A percentile compares a stretch with the other conserved stretches of the same genome.
Conservation (phyloP, 495 filamentous ascomycete genomes). For the Podospora pseudoanserina region DNA sequence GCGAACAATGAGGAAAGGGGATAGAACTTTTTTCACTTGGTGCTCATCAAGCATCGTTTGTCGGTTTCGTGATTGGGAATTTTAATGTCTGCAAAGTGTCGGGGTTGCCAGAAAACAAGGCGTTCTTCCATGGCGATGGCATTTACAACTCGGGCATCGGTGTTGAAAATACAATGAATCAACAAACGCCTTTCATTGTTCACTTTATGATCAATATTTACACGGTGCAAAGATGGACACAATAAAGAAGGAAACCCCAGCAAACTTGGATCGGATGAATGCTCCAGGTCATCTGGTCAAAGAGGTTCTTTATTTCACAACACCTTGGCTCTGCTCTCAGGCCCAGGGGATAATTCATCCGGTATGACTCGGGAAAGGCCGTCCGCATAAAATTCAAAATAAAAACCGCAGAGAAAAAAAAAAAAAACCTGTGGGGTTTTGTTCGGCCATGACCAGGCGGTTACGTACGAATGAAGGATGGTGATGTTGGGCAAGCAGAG, state of each 20-base stretch:
- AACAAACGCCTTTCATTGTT: background rate
- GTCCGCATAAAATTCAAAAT: background rate
- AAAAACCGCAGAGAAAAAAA: background rate
- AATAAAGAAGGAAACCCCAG: background rate
- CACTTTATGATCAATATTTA: background rate
- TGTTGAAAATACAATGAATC: background rate
- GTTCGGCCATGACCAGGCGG: background rate
- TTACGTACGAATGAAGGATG: background rate
- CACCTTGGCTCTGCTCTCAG: background rate
- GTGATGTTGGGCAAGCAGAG: background rate
- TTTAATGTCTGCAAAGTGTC: background rate
- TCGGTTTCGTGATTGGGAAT: background rate
- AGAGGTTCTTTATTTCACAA: background rate
- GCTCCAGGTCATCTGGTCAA: slow-evolving; percentile 1
- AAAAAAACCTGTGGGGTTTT: background rate
- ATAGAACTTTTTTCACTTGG: background rate
- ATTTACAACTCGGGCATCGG: background rate
- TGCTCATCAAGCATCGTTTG: background rate
- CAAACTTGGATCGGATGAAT: background rate
- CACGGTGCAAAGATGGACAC: background rate
- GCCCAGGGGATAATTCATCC: background rate
- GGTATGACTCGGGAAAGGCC: slow-evolving; percentile 1
- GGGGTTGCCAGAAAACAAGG: background rate
- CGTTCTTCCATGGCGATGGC: background rate
- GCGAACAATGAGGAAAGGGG: background rate